These are phyloP conservation scores for Eucalyptus pauciflora DNA, from an alignment of 345 rosid genomes.

Conservation along the genomic window DNA sequence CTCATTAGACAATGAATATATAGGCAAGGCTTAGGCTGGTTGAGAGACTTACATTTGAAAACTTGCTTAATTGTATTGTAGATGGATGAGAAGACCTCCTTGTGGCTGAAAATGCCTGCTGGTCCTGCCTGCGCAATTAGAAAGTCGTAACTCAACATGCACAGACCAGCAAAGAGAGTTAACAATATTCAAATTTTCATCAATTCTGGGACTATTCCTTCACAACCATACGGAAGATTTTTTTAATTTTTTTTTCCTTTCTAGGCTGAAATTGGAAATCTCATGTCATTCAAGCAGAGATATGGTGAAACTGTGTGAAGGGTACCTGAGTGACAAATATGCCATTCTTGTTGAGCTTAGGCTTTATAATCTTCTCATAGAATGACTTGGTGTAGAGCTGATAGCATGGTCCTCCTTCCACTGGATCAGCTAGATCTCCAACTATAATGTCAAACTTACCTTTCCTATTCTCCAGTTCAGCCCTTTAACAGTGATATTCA, in stretches of 20 bases:
- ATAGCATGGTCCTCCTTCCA: conserved; percentile 97
- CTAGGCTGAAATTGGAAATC: background rate
- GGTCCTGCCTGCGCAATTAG: conserved; percentile 65
- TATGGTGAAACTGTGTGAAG: background rate
- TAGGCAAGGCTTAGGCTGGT: background rate
- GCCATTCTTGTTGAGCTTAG: conserved; percentile 67
- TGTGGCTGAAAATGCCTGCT: conserved; percentile 92
- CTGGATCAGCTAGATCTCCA: conserved; percentile 97
- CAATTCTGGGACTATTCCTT: background rate
- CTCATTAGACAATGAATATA: background rate
- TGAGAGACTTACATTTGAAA: conserved; percentile 48
- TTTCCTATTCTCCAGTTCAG: conserved; percentile 60
- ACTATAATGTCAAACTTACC: conserved; percentile 78
- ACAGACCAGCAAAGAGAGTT: background rate
- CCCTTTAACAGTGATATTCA: conserved; percentile 23
- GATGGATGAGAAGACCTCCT: conserved; percentile 86
- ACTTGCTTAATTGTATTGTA: conserved; percentile 89
- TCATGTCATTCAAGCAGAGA: background rate
- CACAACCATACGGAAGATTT: background rate
- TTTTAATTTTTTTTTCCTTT: background rate
- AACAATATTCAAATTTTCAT: background rate
- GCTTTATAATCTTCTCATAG: conserved; percentile 67
- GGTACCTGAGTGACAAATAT: conserved; percentile 87
- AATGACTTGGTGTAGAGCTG: conserved; percentile 94
- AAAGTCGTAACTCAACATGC: background rate